These are phyloP conservation scores for Serendipita indica DNA, from an alignment of 768 basidiomycete species.

Conservation along the genomic window DNA sequence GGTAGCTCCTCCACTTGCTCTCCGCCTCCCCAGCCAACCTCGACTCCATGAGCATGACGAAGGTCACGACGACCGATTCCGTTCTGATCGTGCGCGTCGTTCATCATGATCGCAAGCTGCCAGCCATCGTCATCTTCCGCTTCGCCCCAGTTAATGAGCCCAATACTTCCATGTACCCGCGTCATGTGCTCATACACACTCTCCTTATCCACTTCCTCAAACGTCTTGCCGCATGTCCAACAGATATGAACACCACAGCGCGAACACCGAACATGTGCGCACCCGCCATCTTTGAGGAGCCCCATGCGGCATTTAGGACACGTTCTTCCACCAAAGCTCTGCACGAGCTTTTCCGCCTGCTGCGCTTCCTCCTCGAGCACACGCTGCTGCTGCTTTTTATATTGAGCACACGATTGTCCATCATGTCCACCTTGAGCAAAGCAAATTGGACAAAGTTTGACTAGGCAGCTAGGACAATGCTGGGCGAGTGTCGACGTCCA, in stretches of 20 bases:
- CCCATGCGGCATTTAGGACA: conserved; percentile 8
- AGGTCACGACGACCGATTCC: no score
- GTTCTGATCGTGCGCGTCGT: background rate
- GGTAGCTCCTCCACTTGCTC: no score
- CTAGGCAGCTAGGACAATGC: background rate
- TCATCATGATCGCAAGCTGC: background rate
- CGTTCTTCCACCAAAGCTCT: background rate
- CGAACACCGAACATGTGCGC: conserved; percentile 5
- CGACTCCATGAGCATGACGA: no score
- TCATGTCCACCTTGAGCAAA: background rate
- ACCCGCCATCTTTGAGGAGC: conserved; percentile 1
- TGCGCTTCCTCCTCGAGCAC: background rate
- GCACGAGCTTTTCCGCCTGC: background rate
- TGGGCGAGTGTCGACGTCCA: background rate
- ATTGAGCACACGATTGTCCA: background rate
- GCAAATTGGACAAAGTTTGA: background rate
- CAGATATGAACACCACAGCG: conserved; percentile 3
- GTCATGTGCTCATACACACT: conserved; percentile 8
- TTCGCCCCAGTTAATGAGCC: background rate
- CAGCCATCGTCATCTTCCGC: background rate
- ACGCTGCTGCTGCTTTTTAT: background rate
- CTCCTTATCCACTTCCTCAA: background rate
- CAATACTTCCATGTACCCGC: conserved; percentile 3
- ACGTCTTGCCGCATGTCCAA: conserved; percentile 7
- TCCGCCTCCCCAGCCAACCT: no score